Evolutionary conservation across 306 rosid species (phyloP), one percentile per base, ranked within the genome.

Genomic region (Rosa chinensis): DNA sequence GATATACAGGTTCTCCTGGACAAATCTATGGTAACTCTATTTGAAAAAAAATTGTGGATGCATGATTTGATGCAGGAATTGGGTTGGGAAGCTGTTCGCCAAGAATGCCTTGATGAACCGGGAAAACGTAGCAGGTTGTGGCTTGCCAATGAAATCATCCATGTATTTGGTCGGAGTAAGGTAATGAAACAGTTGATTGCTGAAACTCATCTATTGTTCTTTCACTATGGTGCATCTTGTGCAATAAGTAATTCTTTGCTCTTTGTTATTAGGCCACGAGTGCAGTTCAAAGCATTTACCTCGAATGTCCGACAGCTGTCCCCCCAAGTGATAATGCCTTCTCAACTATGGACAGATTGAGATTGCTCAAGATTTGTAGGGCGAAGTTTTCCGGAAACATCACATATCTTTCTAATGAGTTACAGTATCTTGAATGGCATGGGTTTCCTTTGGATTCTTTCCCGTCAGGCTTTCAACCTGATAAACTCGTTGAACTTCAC

Each of bases 351-450:
- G 11, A n/a, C 28, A 56, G 13, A 8, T n/a, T 56, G n/a, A 1
- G 28, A 8, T 7, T 56, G 12, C 63, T 56, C 28, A n/a, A n/a
- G n/a, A 56, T 56, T 56, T 0, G 8, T 4, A 56, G n/a, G 8
- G 28, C n/a, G 28, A 20, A 56, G 28, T 1, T 56, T 56, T 56
- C 12, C 6, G 28, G 28, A 20, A 8, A 56, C 63, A 56, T 56
- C 6, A 50, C 17, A 18, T 79, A 59, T 43, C 80, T 83, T 8
- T 74, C 80, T 16, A 56, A 74, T 4, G 67, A 78, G 69, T 66
- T 83, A 10, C 66, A 76, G 28, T 21, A 74, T 77, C 63, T 82
- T 50, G 80, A 72, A 44, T 82, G 81, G 85, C 75, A 82, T 66
- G 48, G 25, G 0, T 82, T 25, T 68, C 85, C 85, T 3, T 44